A percentile compares a stretch with the other conserved stretches of the same genome.
Conservation (phyloP, 495 filamentous ascomycete genomes). For the Filosporella fistucella region DNA sequence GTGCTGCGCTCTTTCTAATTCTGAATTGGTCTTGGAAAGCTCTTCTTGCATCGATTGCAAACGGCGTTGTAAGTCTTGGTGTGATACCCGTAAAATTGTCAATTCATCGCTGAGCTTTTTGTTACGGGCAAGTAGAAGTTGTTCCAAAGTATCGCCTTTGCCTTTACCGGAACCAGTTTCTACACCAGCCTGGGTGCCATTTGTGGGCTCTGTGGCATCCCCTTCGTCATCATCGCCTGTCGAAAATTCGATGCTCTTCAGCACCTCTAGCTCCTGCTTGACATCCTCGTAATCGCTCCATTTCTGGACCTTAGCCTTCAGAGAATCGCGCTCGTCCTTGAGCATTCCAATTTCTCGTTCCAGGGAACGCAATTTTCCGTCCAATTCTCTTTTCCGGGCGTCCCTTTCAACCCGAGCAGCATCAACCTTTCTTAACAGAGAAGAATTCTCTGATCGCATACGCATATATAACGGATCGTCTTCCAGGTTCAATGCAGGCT, state of each 20-base stretch:
- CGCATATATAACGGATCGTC: conserved; percentile 86
- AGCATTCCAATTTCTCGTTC: conserved; percentile 69
- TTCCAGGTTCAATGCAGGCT: conserved; percentile 54
- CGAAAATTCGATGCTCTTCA: conserved; percentile 96
- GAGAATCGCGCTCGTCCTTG: conserved; percentile 61
- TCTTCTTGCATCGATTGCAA: conserved; percentile 79
- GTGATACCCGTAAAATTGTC: conserved; percentile 86
- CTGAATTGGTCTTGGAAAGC: conserved; percentile 75
- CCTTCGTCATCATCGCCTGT: conserved; percentile 75
- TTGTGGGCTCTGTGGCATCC: conserved; percentile 20
- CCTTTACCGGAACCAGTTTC: conserved; percentile 42
- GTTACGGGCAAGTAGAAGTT: conserved; percentile 86
- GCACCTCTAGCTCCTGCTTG: conserved; percentile 89
- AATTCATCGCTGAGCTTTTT: conserved; percentile 94
- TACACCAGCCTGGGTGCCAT: conserved; percentile 30
- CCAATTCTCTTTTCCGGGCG: conserved; percentile 64
- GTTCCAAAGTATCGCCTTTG: conserved; percentile 81
- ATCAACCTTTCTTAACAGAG: conserved; percentile 82
- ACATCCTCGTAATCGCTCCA: conserved; percentile 96
- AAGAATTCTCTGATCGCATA: conserved; percentile 86
- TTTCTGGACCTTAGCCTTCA: conserved; percentile 77
- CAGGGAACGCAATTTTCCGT: conserved; percentile 63
- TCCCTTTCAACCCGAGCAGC: conserved; percentile 77
- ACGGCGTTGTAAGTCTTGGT: conserved; percentile 81
- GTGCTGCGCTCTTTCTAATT: conserved; percentile 78